Percentiles rank a stretch among this genome's conserved stretches.
Evolutionary conservation across 2,329 filamentous ascomycete genomes (phyloP).

Genomic region (Zelopaecilomyces penicillatus): DNA sequence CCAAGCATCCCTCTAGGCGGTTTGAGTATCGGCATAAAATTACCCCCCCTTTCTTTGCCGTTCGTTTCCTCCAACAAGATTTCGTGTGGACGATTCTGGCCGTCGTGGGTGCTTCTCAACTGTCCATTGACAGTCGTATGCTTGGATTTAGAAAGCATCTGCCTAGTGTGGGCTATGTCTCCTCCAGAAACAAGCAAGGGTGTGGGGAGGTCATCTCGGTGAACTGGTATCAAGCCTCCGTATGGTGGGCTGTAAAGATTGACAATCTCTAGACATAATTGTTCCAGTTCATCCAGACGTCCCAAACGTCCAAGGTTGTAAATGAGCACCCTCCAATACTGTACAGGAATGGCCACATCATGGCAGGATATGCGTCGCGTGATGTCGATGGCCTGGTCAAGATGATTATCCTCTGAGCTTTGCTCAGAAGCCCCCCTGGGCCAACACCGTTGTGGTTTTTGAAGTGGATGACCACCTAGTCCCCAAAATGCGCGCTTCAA

Average conservation of each 20-base stretch:
- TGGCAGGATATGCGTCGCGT: conserved; percentile 21
- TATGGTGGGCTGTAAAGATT: conserved; percentile 26
- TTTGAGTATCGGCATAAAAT: no score
- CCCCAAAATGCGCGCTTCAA: conserved; percentile 18
- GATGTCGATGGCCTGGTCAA: conserved; percentile 24
- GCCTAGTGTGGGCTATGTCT: background rate
- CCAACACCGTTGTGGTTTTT: background rate
- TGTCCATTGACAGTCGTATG: no score
- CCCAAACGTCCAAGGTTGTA: conserved; percentile 35
- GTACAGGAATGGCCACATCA: conserved; percentile 25
- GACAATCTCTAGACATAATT: conserved; percentile 34
- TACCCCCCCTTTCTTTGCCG: background rate
- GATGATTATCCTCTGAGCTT: conserved; percentile 11
- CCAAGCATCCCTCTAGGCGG: no score
- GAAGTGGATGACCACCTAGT: conserved; percentile 19
- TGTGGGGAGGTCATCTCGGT: conserved; percentile 33
- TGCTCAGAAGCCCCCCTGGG: background rate
- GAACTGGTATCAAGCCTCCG: conserved; percentile 32
- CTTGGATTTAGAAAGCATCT: background rate
- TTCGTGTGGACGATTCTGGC: background rate
- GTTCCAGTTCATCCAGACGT: conserved; percentile 36
- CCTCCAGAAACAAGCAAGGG: background rate
- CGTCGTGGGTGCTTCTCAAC: no score
- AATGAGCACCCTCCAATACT: conserved; percentile 36
- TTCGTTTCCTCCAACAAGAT: background rate